A percentile compares a stretch with the other conserved stretches of the same genome.
Conservation (phyloP, 1,284 basidiomycete species). For the Meira nashicola region DNA sequence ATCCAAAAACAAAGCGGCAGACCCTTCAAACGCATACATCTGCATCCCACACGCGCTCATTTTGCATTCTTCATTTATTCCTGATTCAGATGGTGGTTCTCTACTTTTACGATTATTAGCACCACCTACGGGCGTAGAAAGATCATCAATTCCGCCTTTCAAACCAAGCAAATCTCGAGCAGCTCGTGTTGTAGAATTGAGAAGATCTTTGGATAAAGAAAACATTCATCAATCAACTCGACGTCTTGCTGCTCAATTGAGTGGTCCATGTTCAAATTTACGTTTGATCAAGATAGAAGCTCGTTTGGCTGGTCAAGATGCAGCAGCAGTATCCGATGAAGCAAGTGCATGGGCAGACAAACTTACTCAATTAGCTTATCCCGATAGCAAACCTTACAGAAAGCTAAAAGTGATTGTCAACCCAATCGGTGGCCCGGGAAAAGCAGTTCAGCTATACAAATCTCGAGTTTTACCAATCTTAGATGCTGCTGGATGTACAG, state of each 20-base stretch:
- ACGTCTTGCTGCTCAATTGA: constrained; percentile 20
- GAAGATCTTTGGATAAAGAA: not conserved
- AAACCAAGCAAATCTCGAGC: constrained; percentile 21
- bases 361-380: constrained; percentile 29
- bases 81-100: constrained; percentile 44
- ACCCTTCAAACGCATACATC: constrained; percentile 21
- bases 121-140: constrained; percentile 19
- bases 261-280: constrained; percentile 36
- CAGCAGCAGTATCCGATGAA: not conserved
- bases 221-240: not conserved
- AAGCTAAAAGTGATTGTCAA: constrained; percentile 67
- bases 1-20: constrained; percentile 4
- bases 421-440: constrained; percentile 79
- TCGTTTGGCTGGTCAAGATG: constrained; percentile 12
- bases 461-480: constrained; percentile 73
- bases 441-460: constrained; percentile 63
- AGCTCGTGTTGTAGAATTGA: constrained; percentile 13
- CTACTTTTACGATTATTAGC: constrained; percentile 38
- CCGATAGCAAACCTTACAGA: constrained; percentile 23
- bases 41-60: constrained; percentile 33
- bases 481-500: constrained; percentile 66
- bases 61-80: constrained; percentile 38
- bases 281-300: constrained; percentile 43
- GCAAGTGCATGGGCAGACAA: constrained; percentile 22
- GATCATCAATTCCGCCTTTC: constrained; percentile 19